Evolutionary conservation across 345 rosid genomes (phyloP), one percentile per base, ranked within the genome.

Genomic region (Psidium guajava): DNA sequence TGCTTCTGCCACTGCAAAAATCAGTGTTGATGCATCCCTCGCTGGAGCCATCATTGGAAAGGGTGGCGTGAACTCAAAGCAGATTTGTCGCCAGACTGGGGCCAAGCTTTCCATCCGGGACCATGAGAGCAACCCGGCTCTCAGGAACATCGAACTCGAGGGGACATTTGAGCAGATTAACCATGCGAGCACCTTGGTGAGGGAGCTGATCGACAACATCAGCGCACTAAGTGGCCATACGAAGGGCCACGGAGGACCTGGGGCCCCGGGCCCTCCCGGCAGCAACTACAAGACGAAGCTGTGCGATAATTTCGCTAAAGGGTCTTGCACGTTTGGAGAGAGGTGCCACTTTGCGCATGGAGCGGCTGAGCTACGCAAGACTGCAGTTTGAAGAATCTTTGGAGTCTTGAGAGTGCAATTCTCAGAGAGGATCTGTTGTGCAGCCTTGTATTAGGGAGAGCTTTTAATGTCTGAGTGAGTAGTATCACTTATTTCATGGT

Each of bases 271-370:
- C 52, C 87, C 89, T 85, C 90, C 89, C 0, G 89, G 92, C 84
- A 89, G 87, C 90, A 96, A 96, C 94, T 95, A 36, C 85, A 97
- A 95, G 90, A 97, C 98, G 3, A 97, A 95, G 91, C 58, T 97
- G 3, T 97, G 99, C 53, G 98, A 93, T 55, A 96, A 95, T 75
- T 96, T 91, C 83, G 47, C 92, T 1, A 94, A 96, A 83, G 99
- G 99, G 69, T 89, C 88, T 84, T 97, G 99, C 91, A 94, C 91
- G 81, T 97, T 96, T 75, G 99, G 99, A 44, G 94, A 94, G 36
- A 93, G 94, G 88, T 97, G 99, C 83, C 96, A 95, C 92, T 96
- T 96, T 88, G 99, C 98, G 49, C 99, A 95, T n/a, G 98, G 99
- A 3, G 93, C 94, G 82, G 93, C 93, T 1, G 99, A 96, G 88